Evolutionary conservation across 345 rosid species (phyloP).

Genomic region (Gossypium ekmanianum): DNA sequence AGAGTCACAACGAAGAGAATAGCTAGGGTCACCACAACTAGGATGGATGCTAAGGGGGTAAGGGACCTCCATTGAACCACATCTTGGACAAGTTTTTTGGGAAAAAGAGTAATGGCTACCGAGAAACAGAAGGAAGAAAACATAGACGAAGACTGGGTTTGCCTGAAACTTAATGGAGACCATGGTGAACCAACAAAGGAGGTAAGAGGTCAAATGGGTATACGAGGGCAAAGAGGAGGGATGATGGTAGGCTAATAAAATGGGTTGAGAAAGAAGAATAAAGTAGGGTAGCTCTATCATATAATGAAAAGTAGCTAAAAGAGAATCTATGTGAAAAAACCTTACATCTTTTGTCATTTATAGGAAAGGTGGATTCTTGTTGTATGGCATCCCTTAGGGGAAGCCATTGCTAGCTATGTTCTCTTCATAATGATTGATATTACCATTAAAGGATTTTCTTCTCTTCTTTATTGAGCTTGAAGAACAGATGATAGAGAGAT

Average conservation of each 20-base stretch:
- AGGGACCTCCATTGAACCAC: constrained; percentile 46
- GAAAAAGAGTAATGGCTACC: constrained; percentile 19
- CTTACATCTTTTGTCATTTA: constrained; percentile 18
- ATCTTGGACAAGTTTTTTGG: constrained; percentile 42
- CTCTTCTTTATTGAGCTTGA: constrained; percentile 9
- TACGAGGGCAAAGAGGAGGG: constrained; percentile 7
- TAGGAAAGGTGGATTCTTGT: constrained; percentile 24
- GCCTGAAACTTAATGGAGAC: constrained; percentile 5
- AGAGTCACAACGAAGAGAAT: constrained; percentile 43
- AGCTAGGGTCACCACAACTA: constrained; percentile 47
- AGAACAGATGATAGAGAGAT: constrained; percentile 13
- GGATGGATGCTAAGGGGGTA: constrained; percentile 58
- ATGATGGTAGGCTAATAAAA: constrained; percentile 23
- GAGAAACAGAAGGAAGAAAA: constrained; percentile 17
- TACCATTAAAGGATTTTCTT: background rate
- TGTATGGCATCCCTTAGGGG: background rate
- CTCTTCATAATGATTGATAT: constrained; percentile 16
- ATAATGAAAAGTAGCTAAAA: constrained; percentile 19
- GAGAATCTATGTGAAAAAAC: constrained; percentile 30
- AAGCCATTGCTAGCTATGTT: constrained; percentile 9
- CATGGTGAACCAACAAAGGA: constrained; percentile 23
- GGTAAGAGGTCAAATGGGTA: constrained; percentile 8
- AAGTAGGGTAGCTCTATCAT: constrained; percentile 19
- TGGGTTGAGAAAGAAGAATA: constrained; percentile 25
- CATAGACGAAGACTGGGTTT: background rate